Evolutionary conservation across 2,329 filamentous ascomycete species (phyloP), one percentile per base, ranked within the genome.

Genomic region (Penicillium sp.): DNA sequence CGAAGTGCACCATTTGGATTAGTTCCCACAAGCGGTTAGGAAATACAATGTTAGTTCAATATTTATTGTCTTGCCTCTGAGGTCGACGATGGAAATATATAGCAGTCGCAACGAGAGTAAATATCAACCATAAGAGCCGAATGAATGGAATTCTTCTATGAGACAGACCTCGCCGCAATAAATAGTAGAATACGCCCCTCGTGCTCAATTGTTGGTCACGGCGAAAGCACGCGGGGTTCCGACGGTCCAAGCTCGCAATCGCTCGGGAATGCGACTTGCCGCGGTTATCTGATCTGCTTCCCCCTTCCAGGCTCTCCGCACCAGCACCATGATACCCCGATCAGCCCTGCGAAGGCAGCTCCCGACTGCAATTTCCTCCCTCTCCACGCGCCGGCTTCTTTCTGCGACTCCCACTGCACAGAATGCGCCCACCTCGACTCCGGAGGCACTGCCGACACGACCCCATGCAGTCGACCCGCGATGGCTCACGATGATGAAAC

Each of bases 401-500:
- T 59, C 60, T 10, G 19, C 36, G 9, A 47, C 47, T 39, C 44
- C 55, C 19, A 17, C 56, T 15, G 32, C 39, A 19, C 50, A 47
- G 14, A 47, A 54, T 40, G 45, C 44, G 8, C 33, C 37, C 30
- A 8, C 35, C 30, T 41, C 53, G 33, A 35, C 40, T 18, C 29
- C 47, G 14, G 45, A 39, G 25, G 30, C 41, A 28, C 28, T 46
- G 17, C 16, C 51, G 23, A 33, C 48, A 30, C 58, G 54, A 40
- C 53, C 53, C 20, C 59, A 58, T 38, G 43, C 50, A 28, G 45
- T 73, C 56, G 54, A 73, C 60, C 71, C 81, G 13, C 73, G 80
- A 58, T 93, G 86, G 86, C 78, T 89, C 23, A 77, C 80, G 4
- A 77, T 83, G 43, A 76, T 84, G 28, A 84, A 81, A 58, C 57